These are phyloP conservation scores for Favolaschia claudopus DNA, from an alignment of 768 basidiomycete species.

Conservation along the genomic window DNA sequence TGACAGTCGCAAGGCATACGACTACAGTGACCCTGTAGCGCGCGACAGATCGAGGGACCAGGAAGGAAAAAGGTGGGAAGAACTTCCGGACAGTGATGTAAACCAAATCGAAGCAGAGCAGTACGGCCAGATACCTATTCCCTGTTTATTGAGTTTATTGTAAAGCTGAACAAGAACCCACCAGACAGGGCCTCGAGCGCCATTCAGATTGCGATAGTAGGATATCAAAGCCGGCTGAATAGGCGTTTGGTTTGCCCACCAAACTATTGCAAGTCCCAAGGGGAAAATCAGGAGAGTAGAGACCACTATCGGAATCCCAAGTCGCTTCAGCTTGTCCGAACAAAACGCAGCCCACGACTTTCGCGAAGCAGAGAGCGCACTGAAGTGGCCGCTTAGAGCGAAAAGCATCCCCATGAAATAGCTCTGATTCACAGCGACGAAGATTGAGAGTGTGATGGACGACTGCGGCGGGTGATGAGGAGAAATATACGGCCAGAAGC, in stretches of 20 bases:
- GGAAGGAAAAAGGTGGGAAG: conserved; percentile 13
- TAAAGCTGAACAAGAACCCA: not conserved
- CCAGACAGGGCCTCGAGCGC: conserved; percentile 22
- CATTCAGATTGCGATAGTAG: conserved; percentile 7
- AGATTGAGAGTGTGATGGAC: not conserved
- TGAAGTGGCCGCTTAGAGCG: conserved; percentile 19
- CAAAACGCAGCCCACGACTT: conserved; percentile 8
- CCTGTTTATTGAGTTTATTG: not conserved
- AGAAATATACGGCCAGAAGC: conserved; percentile 14
- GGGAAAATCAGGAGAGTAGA: conserved; percentile 13
- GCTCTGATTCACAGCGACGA: conserved; percentile 18
- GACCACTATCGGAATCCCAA: conserved; percentile 20
- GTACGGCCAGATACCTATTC: conserved; percentile 13
- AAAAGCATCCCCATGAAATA: conserved; percentile 27
- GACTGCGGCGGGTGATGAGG: conserved; percentile 7
- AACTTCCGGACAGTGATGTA: conserved; percentile 11
- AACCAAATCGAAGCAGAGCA: conserved; percentile 24
- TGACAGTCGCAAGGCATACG: conserved; percentile 4
- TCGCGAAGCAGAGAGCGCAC: conserved; percentile 3
- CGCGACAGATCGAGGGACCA: conserved; percentile 1
- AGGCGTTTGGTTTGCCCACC: conserved; percentile 1
- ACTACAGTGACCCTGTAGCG: conserved; percentile 8
- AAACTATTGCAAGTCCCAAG: not conserved
- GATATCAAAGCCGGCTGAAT: conserved; percentile 1
- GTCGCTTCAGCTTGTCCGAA: conserved; percentile 17